phyloP scores from a whole-genome alignment of 306 rosid species.

The Prunus mira region DNA sequence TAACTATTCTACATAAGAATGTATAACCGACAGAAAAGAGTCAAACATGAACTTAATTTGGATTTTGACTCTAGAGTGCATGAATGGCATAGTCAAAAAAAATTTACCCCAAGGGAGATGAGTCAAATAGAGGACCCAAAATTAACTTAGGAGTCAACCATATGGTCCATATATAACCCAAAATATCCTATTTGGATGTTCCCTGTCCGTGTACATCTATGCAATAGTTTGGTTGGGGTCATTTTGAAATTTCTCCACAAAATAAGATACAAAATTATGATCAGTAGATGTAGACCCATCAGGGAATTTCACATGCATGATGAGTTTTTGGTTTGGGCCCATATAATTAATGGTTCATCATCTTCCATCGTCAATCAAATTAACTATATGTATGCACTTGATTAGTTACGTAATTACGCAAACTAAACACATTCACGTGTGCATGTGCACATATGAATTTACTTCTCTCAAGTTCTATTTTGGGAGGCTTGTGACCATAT shows the following conservation, averaged over 20 bases:
- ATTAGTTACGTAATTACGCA: neutral
- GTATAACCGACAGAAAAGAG: too few relatives aligned
- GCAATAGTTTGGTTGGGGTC: neutral
- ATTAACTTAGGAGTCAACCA: neutral
- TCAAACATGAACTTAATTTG: too few relatives aligned
- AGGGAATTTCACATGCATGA: neutral
- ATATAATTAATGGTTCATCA: neutral
- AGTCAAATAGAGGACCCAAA: too few relatives aligned
- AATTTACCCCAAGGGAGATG: too few relatives aligned
- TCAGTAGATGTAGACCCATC: constrained; percentile 13
- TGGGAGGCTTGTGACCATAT: neutral
- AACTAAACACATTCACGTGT: neutral
- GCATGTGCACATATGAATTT: neutral
- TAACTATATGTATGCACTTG: too few relatives aligned
- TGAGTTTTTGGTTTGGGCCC: neutral
- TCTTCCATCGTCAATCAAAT: neutral
- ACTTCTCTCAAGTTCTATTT: neutral
- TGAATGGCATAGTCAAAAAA: too few relatives aligned
- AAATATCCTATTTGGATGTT: neutral
- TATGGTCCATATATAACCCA: neutral
- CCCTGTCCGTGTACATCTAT: neutral
- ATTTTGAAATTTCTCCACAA: neutral
- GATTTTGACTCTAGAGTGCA: too few relatives aligned
- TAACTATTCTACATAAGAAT: too few relatives aligned
- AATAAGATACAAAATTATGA: neutral